phyloP scores from a whole-genome alignment of 2,329 filamentous ascomycete species.

The Juglanconis juglandina region DNA sequence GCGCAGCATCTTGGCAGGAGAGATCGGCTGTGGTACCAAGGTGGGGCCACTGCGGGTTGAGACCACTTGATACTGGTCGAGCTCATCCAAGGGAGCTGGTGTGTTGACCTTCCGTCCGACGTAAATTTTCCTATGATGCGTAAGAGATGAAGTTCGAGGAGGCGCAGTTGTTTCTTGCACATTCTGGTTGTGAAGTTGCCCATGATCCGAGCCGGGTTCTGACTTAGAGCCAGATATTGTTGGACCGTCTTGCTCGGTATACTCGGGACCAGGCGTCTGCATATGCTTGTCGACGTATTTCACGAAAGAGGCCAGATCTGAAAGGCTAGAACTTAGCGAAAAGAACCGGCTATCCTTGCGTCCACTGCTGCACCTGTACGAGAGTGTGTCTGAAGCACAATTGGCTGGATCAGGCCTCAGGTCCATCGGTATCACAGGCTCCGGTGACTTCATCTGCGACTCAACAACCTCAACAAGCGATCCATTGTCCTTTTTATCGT shows the following conservation, averaged over 20 bases:
- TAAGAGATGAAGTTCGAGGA: constrained; percentile 13
- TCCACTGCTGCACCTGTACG: constrained; percentile 1
- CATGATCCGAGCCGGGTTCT: neutral
- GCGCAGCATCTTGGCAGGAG: constrained; percentile 40
- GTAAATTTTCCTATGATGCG: constrained; percentile 7
- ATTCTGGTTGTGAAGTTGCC: neutral
- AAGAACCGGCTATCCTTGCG: constrained; percentile 19
- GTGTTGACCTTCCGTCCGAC: constrained; percentile 3
- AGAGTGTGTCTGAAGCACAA: neutral
- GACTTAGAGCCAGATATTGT: neutral
- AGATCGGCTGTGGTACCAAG: constrained; percentile 47
- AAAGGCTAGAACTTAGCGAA: constrained; percentile 21
- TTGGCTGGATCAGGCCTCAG: neutral
- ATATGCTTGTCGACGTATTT: constrained; percentile 20
- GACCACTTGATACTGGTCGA: constrained; percentile 14
- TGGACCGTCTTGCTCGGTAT: neutral
- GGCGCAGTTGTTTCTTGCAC: neutral
- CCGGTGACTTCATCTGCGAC: neutral
- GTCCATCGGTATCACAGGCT: neutral
- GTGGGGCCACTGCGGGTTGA: constrained; percentile 27
- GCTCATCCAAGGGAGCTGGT: neutral
- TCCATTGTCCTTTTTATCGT: neutral
- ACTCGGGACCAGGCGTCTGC: neutral
- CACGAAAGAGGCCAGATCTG: constrained; percentile 23
- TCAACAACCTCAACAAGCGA: neutral